Percentiles rank a stretch among this genome's conserved stretches.
These are phyloP conservation scores for Colletotrichum sp. DNA, from an alignment of 2,329 filamentous ascomycete species.

Conservation along the genomic window DNA sequence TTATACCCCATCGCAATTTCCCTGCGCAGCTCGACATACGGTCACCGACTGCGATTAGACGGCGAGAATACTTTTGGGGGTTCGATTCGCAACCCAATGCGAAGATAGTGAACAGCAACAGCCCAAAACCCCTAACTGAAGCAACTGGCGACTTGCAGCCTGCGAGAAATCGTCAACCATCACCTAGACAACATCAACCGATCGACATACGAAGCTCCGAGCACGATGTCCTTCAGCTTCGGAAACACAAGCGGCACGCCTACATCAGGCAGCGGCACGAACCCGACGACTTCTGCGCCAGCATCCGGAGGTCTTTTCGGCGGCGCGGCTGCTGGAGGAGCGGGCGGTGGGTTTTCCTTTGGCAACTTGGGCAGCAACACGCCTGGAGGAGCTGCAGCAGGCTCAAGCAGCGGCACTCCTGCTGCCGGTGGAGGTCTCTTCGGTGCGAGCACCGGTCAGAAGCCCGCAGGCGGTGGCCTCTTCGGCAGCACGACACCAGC, in stretches of 20 bases:
- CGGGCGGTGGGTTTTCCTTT: conserved; percentile 46
- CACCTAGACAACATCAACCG: not conserved
- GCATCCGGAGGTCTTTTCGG: conserved; percentile 48
- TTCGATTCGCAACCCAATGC: conserved; percentile 12
- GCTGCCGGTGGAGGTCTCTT: conserved; percentile 34
- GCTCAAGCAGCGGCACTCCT: conserved; percentile 30
- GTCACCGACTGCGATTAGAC: not conserved
- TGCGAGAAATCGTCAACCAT: not conserved
- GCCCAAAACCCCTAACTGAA: not conserved
- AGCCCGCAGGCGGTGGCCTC: conserved; percentile 26
- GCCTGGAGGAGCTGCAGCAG: conserved; percentile 20
- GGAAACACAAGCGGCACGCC: conserved; percentile 32
- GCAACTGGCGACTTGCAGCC: not conserved
- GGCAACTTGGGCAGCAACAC: conserved; percentile 28
- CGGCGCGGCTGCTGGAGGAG: conserved; percentile 23
- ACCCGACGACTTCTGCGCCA: conserved; percentile 37
- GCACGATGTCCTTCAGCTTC: conserved; percentile 46
- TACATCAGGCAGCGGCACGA: conserved; percentile 20
- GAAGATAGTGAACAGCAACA: not conserved
- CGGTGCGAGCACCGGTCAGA: conserved; percentile 29
- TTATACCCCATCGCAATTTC: not conserved
- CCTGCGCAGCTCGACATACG: not conserved
- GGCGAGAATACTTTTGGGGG: not conserved
- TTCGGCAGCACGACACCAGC: conserved; percentile 25
- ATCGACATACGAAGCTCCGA: not conserved